Evolutionary conservation across 1,284 basidiomycete genomes (phyloP).

Genomic region (Coniophora puteana): DNA sequence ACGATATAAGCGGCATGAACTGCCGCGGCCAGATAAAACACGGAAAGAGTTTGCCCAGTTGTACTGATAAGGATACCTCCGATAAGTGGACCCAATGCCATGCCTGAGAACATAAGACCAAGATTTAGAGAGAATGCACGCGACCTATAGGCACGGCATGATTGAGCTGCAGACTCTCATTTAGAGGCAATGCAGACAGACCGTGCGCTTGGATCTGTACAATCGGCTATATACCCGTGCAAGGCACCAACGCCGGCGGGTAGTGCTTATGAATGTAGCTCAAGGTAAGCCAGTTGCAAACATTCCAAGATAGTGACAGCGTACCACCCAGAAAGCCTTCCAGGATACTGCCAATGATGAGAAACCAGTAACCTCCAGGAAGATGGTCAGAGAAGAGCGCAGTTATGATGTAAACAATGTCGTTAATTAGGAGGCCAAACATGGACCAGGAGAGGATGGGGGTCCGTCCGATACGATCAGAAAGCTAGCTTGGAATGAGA

Average conservation of each 20-base stretch:
- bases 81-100: constrained; percentile 71
- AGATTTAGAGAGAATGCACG: constrained; percentile 59
- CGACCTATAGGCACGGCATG: constrained; percentile 39
- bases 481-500: constrained; percentile 43
- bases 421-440: constrained; percentile 62
- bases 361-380: constrained; percentile 81
- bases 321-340: constrained; percentile 81
- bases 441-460: constrained; percentile 61
- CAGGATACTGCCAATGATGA: constrained; percentile 68
- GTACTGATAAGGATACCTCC: constrained; percentile 62
- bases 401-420: constrained; percentile 67
- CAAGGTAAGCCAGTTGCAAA: not conserved
- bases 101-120: constrained; percentile 62
- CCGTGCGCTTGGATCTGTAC: constrained; percentile 22
- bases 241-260: constrained; percentile 14
- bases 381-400: constrained; percentile 53
- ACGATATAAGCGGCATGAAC: constrained; percentile 48
- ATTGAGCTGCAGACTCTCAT: not conserved
- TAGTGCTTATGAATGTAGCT: too few species aligned
- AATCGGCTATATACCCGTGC: constrained; percentile 25
- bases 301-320: constrained; percentile 14
- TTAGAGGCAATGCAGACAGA: constrained; percentile 8
- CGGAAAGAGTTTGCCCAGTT: constrained; percentile 55
- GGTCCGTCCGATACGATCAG: constrained; percentile 77
- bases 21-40: constrained; percentile 64